These are phyloP conservation scores for Ganoderma lingzhi DNA, from an alignment of 1,284 basidiomycete genomes.

Conservation along the genomic window DNA sequence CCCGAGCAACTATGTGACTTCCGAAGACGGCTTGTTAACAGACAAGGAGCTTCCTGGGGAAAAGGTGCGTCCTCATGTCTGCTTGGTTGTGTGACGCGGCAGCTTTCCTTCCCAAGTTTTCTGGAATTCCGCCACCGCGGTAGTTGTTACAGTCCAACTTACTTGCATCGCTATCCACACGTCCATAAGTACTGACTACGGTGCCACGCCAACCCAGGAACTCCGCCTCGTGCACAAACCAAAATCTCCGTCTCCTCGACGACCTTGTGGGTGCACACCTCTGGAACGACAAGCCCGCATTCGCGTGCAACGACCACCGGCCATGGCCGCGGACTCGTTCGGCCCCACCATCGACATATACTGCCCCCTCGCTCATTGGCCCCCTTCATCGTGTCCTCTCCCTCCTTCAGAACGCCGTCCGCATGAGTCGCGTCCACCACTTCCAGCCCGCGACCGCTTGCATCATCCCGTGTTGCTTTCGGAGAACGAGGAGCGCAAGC, in stretches of 20 bases:
- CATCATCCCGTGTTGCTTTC: constrained; percentile 91
- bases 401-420: constrained; percentile 86
- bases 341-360: constrained; percentile 62
- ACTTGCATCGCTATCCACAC: not conserved
- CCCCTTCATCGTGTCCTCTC: constrained; percentile 87
- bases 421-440: constrained; percentile 78
- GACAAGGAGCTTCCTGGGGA: constrained; percentile 58
- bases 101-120: not conserved
- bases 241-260: constrained; percentile 59
- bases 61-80: constrained; percentile 42
- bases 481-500: constrained; percentile 85
- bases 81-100: not conserved
- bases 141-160: constrained; percentile 5
- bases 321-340: constrained; percentile 54
- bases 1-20: constrained; percentile 90
- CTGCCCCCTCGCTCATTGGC: constrained; percentile 76
- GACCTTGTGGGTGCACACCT: constrained; percentile 62
- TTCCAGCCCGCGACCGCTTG: constrained; percentile 87
- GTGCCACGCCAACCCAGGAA: constrained; percentile 22
- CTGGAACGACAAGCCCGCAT: constrained; percentile 36
- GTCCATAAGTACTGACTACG: constrained; percentile 19
- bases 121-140: not conserved
- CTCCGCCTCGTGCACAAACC: constrained; percentile 48
- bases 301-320: constrained; percentile 50
- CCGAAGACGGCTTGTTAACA: constrained; percentile 59